phyloP scores from a whole-genome alignment of 2,329 filamentous ascomycete species.

The Penicillium sp. region DNA sequence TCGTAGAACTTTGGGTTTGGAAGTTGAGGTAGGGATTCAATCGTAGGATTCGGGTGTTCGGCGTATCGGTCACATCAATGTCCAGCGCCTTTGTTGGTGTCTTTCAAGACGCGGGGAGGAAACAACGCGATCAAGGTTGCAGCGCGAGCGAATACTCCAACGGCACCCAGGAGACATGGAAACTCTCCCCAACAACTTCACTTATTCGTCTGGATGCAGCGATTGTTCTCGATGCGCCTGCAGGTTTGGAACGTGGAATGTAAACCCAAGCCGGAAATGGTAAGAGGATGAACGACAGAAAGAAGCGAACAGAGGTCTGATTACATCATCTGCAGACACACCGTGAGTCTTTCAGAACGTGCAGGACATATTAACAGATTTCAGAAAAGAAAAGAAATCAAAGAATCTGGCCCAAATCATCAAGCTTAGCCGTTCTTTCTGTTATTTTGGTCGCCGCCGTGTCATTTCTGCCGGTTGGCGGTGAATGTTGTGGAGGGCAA shows the following conservation, averaged over 20 bases:
- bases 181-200: not conserved
- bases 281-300: conserved; percentile 12
- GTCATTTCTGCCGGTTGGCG: conserved; percentile 26
- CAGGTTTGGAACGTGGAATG: conserved; percentile 22
- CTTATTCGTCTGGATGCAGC: conserved; percentile 2
- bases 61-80: conserved; percentile 17
- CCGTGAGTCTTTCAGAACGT: conserved; percentile 6
- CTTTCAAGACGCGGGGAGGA: conserved; percentile 23
- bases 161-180: conserved; percentile 16
- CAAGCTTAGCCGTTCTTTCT: conserved; percentile 7
- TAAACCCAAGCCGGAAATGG: conserved; percentile 24
- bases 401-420: not conserved
- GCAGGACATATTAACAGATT: conserved; percentile 8
- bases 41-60: conserved; percentile 6
- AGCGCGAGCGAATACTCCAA: conserved; percentile 15
- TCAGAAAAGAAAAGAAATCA: not conserved
- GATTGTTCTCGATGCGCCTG: conserved; percentile 10
- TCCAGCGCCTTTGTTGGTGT: conserved; percentile 4
- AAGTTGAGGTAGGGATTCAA: conserved; percentile 5
- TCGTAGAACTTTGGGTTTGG: not conserved
- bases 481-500: conserved; percentile 26
- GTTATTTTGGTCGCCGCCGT: conserved; percentile 25
- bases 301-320: conserved; percentile 4
- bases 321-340: conserved; percentile 14
- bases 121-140: conserved; percentile 18